Conservation (phyloP, 495 filamentous ascomycete species). For the Penicillium fimorum region DNA sequence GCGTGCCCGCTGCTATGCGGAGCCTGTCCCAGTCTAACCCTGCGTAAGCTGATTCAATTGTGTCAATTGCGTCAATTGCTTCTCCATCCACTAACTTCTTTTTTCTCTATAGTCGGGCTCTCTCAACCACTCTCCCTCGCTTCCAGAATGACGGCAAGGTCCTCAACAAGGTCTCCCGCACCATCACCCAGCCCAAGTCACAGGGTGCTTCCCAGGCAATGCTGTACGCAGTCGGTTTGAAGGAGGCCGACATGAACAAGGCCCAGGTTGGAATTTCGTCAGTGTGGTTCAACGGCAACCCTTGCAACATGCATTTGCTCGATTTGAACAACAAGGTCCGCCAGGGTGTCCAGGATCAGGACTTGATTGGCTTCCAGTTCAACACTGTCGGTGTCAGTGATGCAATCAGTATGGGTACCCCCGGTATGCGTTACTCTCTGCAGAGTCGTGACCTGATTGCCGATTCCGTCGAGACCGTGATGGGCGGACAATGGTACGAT, state of each 20-base stretch:
- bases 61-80: constrained; percentile 3
- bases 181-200: constrained; percentile 92
- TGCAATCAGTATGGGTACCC: constrained; percentile 57
- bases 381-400: constrained; percentile 94
- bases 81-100: constrained; percentile 13
- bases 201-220: constrained; percentile 98
- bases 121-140: constrained; percentile 48
- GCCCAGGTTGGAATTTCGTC: constrained; percentile 97
- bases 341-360: constrained; percentile 78
- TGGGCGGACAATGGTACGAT: constrained; percentile 99
- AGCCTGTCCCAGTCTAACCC: constrained; percentile 30
- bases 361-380: constrained; percentile 85
- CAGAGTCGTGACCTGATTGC: constrained; percentile 96
- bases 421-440: constrained; percentile 87
- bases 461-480: constrained; percentile 97
- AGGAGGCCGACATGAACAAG: constrained; percentile 82
- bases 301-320: constrained; percentile 98
- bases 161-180: constrained; percentile 77
- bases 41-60: constrained; percentile 20
- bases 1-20: constrained; percentile 44
- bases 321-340: constrained; percentile 79
- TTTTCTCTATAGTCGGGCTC: constrained; percentile 38
- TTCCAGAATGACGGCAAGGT: constrained; percentile 39
- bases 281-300: constrained; percentile 85
- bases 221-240: constrained; percentile 92